Percentiles rank a stretch among this genome's conserved stretches.
Evolutionary conservation across 2,329 filamentous ascomycete species (phyloP).

Genomic region (Hirsutella rhossiliensis): DNA sequence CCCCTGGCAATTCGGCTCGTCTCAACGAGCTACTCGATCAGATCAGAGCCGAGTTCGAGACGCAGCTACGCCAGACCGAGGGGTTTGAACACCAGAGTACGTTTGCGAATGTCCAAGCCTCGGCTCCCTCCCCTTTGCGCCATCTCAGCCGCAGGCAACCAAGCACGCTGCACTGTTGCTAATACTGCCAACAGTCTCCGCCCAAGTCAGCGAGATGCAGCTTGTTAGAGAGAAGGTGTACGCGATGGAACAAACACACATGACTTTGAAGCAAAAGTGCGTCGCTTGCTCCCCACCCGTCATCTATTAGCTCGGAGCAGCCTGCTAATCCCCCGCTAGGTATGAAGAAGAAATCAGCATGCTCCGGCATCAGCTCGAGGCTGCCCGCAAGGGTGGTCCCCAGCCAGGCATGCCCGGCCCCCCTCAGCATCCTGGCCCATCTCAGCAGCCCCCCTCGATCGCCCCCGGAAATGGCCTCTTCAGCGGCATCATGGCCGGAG

Average conservation of each 20-base stretch:
- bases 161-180: neutral
- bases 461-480: slow-evolving; percentile 89
- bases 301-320: neutral
- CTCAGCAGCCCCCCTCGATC: slow-evolving; percentile 78
- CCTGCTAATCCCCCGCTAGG: slow-evolving; percentile 33
- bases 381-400: slow-evolving; percentile 52
- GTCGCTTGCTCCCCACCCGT: slow-evolving; percentile 16
- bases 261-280: slow-evolving; percentile 84
- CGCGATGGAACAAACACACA: slow-evolving; percentile 79
- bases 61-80: slow-evolving; percentile 65
- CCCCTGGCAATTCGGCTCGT: slow-evolving; percentile 47
- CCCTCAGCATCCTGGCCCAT: slow-evolving; percentile 64
- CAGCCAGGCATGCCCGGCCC: slow-evolving; percentile 52
- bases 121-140: neutral
- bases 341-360: slow-evolving; percentile 87
- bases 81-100: slow-evolving; percentile 90
- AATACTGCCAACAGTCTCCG: slow-evolving; percentile 52
- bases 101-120: slow-evolving; percentile 17
- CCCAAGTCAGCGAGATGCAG: slow-evolving; percentile 90
- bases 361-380: slow-evolving; percentile 77
- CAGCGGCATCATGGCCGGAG: slow-evolving; percentile 88
- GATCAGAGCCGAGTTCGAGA: slow-evolving; percentile 83
- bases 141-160: neutral
- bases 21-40: slow-evolving; percentile 87
- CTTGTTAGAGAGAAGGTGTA: slow-evolving; percentile 89